phyloP scores from a whole-genome alignment of 345 rosid species.

The Boechera stricta region DNA sequence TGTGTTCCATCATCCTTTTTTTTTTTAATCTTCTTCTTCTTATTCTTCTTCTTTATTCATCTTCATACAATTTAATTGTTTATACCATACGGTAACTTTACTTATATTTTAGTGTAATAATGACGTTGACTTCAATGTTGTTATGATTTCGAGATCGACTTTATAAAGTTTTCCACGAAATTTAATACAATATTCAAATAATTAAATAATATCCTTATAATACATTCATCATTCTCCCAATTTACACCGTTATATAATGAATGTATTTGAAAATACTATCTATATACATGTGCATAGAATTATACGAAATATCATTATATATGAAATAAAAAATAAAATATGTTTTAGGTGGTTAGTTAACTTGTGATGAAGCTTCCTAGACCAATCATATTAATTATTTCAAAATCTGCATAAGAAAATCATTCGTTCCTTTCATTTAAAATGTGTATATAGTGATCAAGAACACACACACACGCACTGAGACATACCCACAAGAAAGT shows the following conservation, averaged over 20 bases:
- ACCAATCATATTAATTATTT: not conserved
- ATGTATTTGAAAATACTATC: not conserved
- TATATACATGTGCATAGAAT: not conserved
- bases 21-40: not conserved
- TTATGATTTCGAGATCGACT: not conserved
- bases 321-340: not conserved
- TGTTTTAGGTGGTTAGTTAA: not conserved
- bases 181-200: not conserved
- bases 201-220: not conserved
- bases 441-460: not conserved
- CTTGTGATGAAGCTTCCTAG: not conserved
- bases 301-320: not conserved
- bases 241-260: not conserved
- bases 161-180: not conserved
- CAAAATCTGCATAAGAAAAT: not conserved
- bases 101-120: not conserved
- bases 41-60: not conserved
- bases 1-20: too few relatives aligned
- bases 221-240: not conserved
- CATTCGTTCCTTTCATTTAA: not conserved
- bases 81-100: not conserved
- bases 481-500: not conserved
- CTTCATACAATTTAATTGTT: not conserved
- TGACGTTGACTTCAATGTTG: not conserved
- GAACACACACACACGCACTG: not conserved